Evolutionary conservation across 306 rosid species (phyloP).

Genomic region (Fragaria ananassa): DNA sequence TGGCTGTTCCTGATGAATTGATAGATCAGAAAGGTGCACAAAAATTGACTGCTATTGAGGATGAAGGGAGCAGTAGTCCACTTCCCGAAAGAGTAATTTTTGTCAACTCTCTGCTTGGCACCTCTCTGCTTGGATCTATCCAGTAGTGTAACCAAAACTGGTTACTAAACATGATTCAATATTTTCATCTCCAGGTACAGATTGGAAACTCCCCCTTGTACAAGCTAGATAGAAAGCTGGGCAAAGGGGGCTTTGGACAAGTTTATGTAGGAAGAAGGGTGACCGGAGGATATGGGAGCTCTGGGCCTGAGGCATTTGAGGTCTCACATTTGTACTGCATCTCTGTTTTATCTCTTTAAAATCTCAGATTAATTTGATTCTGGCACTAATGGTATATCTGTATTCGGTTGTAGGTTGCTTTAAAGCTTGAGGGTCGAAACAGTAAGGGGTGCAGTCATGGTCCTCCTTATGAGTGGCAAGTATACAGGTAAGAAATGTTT

Average conservation of each 20-base stretch:
- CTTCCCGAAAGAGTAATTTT: conserved; percentile 35
- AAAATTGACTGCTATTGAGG: conserved; percentile 31
- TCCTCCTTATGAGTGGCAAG: conserved; percentile 44
- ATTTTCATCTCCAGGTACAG: conserved; percentile 24
- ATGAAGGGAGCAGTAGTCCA: conserved; percentile 35
- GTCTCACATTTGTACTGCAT: conserved; percentile 18
- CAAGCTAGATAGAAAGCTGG: conserved; percentile 37
- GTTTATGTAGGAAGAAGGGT: conserved; percentile 37
- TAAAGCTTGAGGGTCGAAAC: conserved; percentile 37
- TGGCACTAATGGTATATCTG: not conserved
- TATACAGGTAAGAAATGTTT: conserved; percentile 28
- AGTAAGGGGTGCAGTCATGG: conserved; percentile 39
- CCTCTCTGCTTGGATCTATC: not conserved
- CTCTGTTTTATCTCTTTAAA: not conserved
- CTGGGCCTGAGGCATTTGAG: conserved; percentile 36
- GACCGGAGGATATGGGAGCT: conserved; percentile 24
- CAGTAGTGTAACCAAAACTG: not conserved
- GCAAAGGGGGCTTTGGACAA: conserved; percentile 42
- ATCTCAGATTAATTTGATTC: conserved; percentile 8
- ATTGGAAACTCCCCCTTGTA: conserved; percentile 35
- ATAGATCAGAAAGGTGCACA: conserved; percentile 31
- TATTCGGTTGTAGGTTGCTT: conserved; percentile 32
- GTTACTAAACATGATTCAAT: not conserved
- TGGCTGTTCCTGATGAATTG: conserved; percentile 30
- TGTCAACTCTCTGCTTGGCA: not conserved